phyloP scores from a whole-genome alignment of 164 flowering plant species.

The Vitis vinifera region ASM3070453v1 NC_081810.1:15080501-15081000 shows the following conservation, averaged over 20 bases:
- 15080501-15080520: conserved; percentile 79
- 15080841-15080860: no score
- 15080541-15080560: conserved; percentile 54
- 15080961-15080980: conserved; percentile 35
- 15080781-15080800: no score
- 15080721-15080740: no score
- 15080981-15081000: conserved; percentile 78
- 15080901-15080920: conserved; percentile 1
- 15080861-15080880: no score
- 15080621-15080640: conserved; percentile 6
- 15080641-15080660: neutral
- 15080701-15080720: no score
- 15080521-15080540: conserved; percentile 49
- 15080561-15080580: conserved; percentile 33
- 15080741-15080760: no score
- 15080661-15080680: neutral
- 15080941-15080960: neutral
- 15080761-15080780: no score
- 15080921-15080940: neutral
- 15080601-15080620: conserved; percentile 79
- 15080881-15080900: no score
- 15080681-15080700: neutral
- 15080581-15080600: conserved; percentile 66
- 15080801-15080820: no score
- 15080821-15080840: no score